Evolutionary conservation across 2,329 filamentous ascomycete genomes (phyloP).

Genomic region (Botrytis elliptica): DNA sequence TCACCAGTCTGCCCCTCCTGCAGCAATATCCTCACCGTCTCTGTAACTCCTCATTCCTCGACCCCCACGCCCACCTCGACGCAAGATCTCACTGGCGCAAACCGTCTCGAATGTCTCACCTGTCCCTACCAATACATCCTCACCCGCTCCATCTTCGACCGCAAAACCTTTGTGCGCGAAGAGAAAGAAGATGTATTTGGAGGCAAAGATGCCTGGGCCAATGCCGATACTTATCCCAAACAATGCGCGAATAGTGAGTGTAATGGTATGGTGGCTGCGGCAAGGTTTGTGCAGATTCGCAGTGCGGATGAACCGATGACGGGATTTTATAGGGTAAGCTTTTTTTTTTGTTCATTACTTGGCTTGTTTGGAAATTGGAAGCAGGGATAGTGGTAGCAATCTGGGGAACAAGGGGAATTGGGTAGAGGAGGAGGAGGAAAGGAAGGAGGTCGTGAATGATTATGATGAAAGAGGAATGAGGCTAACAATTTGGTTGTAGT

Average conservation of each 20-base stretch:
- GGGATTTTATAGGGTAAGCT: constrained; percentile 79
- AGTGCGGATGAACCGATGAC: constrained; percentile 99
- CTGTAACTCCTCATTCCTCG: constrained; percentile 33
- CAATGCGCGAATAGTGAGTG: constrained; percentile 83
- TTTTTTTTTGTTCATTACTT: background rate
- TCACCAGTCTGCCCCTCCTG: constrained; percentile 74
- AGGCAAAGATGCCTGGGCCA: constrained; percentile 83
- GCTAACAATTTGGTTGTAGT: constrained; percentile 43
- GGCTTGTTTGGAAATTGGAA: background rate
- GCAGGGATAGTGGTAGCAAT: background rate
- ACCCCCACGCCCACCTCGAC: constrained; percentile 25
- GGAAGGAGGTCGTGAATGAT: background rate
- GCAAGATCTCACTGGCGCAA: constrained; percentile 44
- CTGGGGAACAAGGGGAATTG: background rate
- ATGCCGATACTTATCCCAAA: constrained; percentile 78
- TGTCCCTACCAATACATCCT: constrained; percentile 91
- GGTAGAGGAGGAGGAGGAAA: background rate
- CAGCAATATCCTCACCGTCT: constrained; percentile 79
- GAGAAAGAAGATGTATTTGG: constrained; percentile 90
- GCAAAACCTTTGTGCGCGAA: constrained; percentile 75
- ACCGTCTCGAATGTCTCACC: constrained; percentile 91
- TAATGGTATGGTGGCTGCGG: constrained; percentile 81
- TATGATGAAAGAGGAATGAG: constrained; percentile 4
- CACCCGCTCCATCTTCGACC: constrained; percentile 74
- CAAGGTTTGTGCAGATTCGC: constrained; percentile 95